Conservation (phyloP, 2,329 filamentous ascomycete species). For the Esteya vermicola region DNA sequence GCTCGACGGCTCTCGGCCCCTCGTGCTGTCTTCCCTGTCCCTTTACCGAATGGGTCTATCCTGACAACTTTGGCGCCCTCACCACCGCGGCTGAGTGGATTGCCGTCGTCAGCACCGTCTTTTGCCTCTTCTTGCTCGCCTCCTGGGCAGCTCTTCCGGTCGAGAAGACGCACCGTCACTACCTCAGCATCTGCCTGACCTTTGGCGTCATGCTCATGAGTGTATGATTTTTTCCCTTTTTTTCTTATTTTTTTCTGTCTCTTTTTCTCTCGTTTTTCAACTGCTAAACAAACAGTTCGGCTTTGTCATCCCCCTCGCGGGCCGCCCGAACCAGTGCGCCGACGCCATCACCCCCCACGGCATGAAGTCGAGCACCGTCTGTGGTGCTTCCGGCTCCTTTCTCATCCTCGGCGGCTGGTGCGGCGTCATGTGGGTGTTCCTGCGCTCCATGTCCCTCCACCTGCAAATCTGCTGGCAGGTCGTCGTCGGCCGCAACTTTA, state of each 20-base stretch:
- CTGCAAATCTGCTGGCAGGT: conserved; percentile 98
- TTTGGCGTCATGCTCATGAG: conserved; percentile 65
- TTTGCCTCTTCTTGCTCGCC: conserved; percentile 60
- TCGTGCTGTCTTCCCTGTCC: conserved; percentile 87
- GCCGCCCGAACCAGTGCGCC: conserved; percentile 67
- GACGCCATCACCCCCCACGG: conserved; percentile 87
- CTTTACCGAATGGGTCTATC: conserved; percentile 60
- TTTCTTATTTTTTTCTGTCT: conserved; percentile 9
- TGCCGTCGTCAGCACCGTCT: conserved; percentile 57
- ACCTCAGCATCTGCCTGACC: conserved; percentile 78
- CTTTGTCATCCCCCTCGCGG: conserved; percentile 76
- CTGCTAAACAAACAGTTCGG: conserved; percentile 44
- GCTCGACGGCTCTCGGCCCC: conserved; percentile 34
- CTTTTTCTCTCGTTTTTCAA: neutral
- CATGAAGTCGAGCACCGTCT: conserved; percentile 70
- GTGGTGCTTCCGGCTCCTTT: conserved; percentile 77
- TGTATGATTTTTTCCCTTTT: conserved; percentile 38
- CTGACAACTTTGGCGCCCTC: conserved; percentile 43
- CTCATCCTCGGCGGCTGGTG: conserved; percentile 76
- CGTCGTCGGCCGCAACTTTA: conserved; percentile 75
- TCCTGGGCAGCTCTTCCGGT: conserved; percentile 72
- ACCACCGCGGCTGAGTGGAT: conserved; percentile 66
- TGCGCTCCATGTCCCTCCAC: conserved; percentile 81
- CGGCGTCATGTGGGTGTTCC: conserved; percentile 79
- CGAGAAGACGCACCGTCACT: conserved; percentile 84